Percentiles rank a stretch among this genome's conserved stretches.
Evolutionary conservation across 805 yeast genomes (phyloP).

Genomic region (Hemisphaericaspora nanyangensis): DNA sequence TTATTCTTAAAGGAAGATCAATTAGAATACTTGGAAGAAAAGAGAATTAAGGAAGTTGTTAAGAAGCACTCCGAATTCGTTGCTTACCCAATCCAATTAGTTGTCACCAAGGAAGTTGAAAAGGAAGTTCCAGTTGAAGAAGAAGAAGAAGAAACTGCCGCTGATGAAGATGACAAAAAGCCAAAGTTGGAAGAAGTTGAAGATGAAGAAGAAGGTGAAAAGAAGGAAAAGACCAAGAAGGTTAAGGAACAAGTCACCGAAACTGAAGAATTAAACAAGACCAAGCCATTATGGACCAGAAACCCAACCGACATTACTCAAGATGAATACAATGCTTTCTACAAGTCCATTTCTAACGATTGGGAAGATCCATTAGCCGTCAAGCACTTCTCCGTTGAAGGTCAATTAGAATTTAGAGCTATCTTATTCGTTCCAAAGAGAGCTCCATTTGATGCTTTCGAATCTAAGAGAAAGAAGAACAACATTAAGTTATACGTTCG

Average conservation of each 20-base stretch:
- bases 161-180: conserved; percentile 53
- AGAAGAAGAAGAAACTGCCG: conserved; percentile 20
- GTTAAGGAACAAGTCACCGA: conserved; percentile 91
- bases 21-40: conserved; percentile 98
- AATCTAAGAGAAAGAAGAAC: conserved; percentile 97
- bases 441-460: conserved; percentile 98
- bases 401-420: conserved; percentile 99
- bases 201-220: conserved; percentile 64
- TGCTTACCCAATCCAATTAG: conserved; percentile 97
- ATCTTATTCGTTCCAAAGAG: conserved; percentile 96
- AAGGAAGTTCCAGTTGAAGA: conserved; percentile 85
- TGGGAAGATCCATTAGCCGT: conserved; percentile 99
- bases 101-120: conserved; percentile 98
- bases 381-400: conserved; percentile 99
- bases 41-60: conserved; percentile 98
- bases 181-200: conserved; percentile 77
- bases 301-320: conserved; percentile 95
- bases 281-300: conserved; percentile 99
- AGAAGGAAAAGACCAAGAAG: conserved; percentile 78
- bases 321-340: conserved; percentile 98
- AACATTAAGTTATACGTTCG: conserved; percentile 98
- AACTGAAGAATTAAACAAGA: conserved; percentile 97
- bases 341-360: conserved; percentile 98
- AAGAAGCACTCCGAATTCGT: conserved; percentile 99
- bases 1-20: conserved; percentile 98